Evolutionary conservation across 306 rosid genomes (phyloP).

Genomic region (Styphnolobium japonicum): DNA sequence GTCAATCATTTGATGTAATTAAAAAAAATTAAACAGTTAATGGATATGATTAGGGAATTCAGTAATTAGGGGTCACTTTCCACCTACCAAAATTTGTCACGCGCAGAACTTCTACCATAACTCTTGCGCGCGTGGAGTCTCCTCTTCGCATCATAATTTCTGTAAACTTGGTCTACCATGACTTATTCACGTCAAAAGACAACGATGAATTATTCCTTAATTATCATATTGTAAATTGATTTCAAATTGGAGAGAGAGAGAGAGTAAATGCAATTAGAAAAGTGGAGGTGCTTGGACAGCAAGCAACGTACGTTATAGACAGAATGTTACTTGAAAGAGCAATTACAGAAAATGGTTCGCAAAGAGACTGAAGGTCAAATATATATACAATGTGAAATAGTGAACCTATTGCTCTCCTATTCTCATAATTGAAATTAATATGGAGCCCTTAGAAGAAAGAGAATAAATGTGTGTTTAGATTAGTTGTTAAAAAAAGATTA

Average conservation of each 20-base stretch:
- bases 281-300: not conserved
- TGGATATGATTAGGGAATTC: constrained; percentile 30
- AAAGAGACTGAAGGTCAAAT: not conserved
- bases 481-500: too few relatives aligned
- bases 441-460: too few relatives aligned
- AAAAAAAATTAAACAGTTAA: constrained; percentile 12
- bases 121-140: constrained; percentile 5
- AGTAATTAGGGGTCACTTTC: constrained; percentile 33
- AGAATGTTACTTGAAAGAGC: not conserved
- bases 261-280: not conserved
- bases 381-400: not conserved
- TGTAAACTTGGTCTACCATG: constrained; percentile 24
- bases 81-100: constrained; percentile 48
- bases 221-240: not conserved
- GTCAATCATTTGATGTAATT: constrained; percentile 49
- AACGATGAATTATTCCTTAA: constrained; percentile 25
- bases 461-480: too few relatives aligned
- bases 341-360: not conserved
- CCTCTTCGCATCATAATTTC: constrained; percentile 18
- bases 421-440: too few relatives aligned
- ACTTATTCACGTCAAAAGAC: constrained; percentile 25
- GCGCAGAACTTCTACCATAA: not conserved
- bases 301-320: not conserved
- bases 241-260: not conserved
- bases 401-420: not conserved